Evolutionary conservation across 176 grass and related monocot species (phyloP).

Genomic region (Lolium perenne): DNA sequence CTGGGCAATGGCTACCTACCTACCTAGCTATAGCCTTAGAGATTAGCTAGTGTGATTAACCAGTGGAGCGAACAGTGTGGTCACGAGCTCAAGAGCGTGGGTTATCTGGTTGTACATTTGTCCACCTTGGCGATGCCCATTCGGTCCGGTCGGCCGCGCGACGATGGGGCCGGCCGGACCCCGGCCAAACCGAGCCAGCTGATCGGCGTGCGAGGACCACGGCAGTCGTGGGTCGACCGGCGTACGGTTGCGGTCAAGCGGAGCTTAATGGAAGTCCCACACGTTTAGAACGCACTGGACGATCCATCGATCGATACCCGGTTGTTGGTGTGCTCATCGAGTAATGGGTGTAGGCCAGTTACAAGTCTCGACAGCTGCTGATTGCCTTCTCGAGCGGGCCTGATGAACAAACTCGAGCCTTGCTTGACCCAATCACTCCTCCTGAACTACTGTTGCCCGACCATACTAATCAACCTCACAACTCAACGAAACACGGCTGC

Average conservation of each 20-base stretch:
- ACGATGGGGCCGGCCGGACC: neutral
- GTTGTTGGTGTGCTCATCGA: constrained; percentile 4
- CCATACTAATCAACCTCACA: neutral
- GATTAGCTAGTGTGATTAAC: neutral
- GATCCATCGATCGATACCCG: neutral
- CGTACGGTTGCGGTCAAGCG: neutral
- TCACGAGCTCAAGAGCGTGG: neutral
- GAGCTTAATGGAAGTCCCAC: constrained; percentile 19
- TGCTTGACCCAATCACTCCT: constrained; percentile 8
- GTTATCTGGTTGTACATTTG: neutral
- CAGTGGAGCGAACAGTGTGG: neutral
- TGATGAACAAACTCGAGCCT: neutral
- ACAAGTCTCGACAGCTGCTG: neutral
- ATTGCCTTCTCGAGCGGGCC: neutral
- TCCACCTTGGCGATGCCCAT: constrained; percentile 32
- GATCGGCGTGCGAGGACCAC: constrained; percentile 20
- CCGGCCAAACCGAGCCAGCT: neutral
- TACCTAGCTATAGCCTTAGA: no score
- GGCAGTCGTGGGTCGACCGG: neutral
- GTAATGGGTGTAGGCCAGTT: neutral
- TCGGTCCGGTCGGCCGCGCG: constrained; percentile 28
- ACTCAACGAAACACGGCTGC: neutral
- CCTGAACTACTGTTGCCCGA: constrained; percentile 6
- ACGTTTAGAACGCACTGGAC: constrained; percentile 42
- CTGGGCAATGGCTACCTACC: no score